These are phyloP conservation scores for Aspergillus japonicus DNA, from an alignment of 2,329 filamentous ascomycete species.

Conservation along the genomic window DNA sequence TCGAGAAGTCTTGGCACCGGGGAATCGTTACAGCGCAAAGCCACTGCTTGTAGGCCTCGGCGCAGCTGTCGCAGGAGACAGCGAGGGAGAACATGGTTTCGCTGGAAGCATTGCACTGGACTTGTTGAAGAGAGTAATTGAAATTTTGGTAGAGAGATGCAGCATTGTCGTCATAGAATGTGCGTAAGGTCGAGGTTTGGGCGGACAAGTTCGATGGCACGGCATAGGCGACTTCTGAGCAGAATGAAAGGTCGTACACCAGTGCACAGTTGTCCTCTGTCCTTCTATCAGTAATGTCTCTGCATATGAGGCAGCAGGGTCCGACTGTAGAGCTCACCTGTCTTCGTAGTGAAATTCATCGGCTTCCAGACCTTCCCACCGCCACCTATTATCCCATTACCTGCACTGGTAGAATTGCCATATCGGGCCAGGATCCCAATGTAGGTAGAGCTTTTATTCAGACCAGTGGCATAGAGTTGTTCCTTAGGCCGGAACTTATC, in stretches of 20 bases:
- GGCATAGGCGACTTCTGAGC: slow-evolving; percentile 82
- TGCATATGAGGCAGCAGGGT: neutral
- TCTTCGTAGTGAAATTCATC: slow-evolving; percentile 75
- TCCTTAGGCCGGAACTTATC: slow-evolving; percentile 70
- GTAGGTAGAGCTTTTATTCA: slow-evolving; percentile 72
- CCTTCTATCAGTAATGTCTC: neutral
- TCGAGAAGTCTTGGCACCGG: slow-evolving; percentile 80
- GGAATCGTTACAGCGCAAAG: slow-evolving; percentile 91
- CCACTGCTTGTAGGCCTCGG: slow-evolving; percentile 83
- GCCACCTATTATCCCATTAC: slow-evolving; percentile 60
- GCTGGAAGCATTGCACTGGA: slow-evolving; percentile 75
- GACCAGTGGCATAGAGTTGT: slow-evolving; percentile 78
- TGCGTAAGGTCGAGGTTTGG: slow-evolving; percentile 60
- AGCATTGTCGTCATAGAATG: slow-evolving; percentile 77
- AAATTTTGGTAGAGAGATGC: slow-evolving; percentile 71
- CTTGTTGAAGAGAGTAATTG: slow-evolving; percentile 74
- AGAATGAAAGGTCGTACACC: slow-evolving; percentile 84
- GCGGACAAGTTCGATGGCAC: slow-evolving; percentile 77
- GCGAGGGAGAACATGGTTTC: slow-evolving; percentile 79
- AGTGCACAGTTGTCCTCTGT: slow-evolving; percentile 78
- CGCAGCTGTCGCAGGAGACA: slow-evolving; percentile 73
- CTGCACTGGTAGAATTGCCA: slow-evolving; percentile 55
- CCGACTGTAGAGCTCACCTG: slow-evolving; percentile 54
- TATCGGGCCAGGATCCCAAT: slow-evolving; percentile 67
- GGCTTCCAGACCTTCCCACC: slow-evolving; percentile 72